These are phyloP conservation scores for Fagopyrum tataricum DNA, from an alignment of 148 eudicot species.

Conservation along the genomic window DNA sequence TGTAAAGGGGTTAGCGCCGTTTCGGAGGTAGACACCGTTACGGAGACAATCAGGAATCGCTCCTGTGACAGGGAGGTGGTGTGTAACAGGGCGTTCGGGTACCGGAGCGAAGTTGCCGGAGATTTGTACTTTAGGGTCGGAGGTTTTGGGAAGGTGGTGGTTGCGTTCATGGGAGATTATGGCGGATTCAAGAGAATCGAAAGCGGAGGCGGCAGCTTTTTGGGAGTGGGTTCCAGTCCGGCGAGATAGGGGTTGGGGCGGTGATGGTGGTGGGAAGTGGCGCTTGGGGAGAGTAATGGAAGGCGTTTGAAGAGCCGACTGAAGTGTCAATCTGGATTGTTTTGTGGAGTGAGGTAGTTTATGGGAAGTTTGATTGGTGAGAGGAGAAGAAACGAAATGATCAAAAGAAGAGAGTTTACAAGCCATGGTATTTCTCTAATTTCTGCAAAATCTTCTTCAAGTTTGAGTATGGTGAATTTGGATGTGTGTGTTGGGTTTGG, in stretches of 20 bases:
- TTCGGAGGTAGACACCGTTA: constrained; percentile 20
- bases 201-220: constrained; percentile 12
- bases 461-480: neutral
- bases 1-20: constrained; percentile 22
- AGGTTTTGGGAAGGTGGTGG: constrained; percentile 14
- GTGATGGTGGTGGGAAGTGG: neutral
- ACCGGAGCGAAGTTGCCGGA: constrained; percentile 26
- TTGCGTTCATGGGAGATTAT: constrained; percentile 13
- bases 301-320: neutral
- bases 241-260: neutral
- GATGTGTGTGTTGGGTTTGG: neutral
- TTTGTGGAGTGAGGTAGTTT: neutral
- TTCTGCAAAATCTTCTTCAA: neutral
- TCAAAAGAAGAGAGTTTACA: constrained; percentile 5
- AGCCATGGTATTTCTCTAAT: neutral
- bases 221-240: constrained; percentile 18
- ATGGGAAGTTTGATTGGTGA: neutral
- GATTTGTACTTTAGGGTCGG: constrained; percentile 22
- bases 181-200: constrained; percentile 15
- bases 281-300: neutral
- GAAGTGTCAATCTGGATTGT: neutral
- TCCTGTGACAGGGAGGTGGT: constrained; percentile 12
- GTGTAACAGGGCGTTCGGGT: constrained; percentile 15
- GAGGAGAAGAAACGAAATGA: neutral
- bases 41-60: constrained; percentile 11